phyloP scores from a whole-genome alignment of 1,284 basidiomycete species.

The Albatrellus sp. region DNA sequence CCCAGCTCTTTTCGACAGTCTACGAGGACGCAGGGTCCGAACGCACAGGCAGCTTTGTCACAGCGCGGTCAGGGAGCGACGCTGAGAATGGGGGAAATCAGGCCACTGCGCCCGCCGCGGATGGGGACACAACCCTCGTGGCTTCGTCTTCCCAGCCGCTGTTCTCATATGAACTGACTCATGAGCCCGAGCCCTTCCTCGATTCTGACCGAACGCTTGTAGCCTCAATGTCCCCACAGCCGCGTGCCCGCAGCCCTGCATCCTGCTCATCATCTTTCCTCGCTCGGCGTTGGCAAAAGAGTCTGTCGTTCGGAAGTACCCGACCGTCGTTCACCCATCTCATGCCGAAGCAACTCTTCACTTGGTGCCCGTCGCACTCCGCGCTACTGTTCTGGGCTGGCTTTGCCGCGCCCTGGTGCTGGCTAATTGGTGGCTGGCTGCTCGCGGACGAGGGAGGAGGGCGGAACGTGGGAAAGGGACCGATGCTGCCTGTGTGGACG shows the following conservation, averaged over 20 bases:
- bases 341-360: constrained; percentile 6
- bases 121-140: not conserved
- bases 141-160: not conserved
- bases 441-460: constrained; percentile 33
- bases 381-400: constrained; percentile 57
- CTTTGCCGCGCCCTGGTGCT: constrained; percentile 51
- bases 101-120: not conserved
- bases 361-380: constrained; percentile 21
- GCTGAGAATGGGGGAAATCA: constrained; percentile 18
- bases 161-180: not conserved
- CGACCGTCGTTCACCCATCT: constrained; percentile 12
- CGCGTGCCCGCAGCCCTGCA: constrained; percentile 1
- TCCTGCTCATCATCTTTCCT: constrained; percentile 13
- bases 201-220: not conserved
- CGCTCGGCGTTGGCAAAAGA: constrained; percentile 18
- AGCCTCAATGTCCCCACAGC: not conserved
- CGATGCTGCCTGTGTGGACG: constrained; percentile 23
- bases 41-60: constrained; percentile 48
- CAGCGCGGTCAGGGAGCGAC: constrained; percentile 32
- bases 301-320: constrained; percentile 21
- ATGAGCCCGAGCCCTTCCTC: constrained; percentile 5
- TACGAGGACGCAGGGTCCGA: constrained; percentile 34
- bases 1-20: constrained; percentile 24
- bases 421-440: constrained; percentile 60
- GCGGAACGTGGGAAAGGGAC: constrained; percentile 11